Percentiles rank a stretch among this genome's conserved stretches.
These are phyloP conservation scores for Pseudogymnoascus sp. DNA, from an alignment of 2,329 filamentous ascomycete species.

Conservation along the genomic window DNA sequence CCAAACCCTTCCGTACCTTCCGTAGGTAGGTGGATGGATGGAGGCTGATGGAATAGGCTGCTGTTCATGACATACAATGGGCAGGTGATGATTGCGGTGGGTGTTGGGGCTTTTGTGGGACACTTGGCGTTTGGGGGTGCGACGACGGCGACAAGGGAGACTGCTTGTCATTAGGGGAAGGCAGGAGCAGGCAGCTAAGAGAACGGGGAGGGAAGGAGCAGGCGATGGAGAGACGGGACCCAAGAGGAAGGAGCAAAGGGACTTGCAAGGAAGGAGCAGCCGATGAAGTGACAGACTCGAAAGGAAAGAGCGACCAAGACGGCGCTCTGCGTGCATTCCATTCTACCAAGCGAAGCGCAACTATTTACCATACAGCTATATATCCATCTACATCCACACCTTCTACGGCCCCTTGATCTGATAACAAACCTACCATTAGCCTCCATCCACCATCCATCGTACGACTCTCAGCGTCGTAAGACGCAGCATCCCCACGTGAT, in stretches of 20 bases:
- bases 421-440: not conserved
- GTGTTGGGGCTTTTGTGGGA: conserved; percentile 79
- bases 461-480: not conserved
- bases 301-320: not conserved
- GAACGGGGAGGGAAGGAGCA: not conserved
- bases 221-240: not conserved
- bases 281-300: not conserved
- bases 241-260: not conserved
- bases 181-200: not conserved
- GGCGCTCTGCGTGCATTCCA: not conserved
- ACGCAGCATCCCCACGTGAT: not conserved
- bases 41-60: conserved; percentile 52
- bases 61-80: conserved; percentile 99
- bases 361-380: not conserved
- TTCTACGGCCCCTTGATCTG: not conserved
- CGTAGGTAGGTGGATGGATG: not conserved
- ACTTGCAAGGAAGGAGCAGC: not conserved
- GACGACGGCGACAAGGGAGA: conserved; percentile 69
- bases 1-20: not conserved
- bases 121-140: conserved; percentile 73
- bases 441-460: not conserved
- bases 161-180: conserved; percentile 74
- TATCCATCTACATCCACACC: not conserved
- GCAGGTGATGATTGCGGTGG: conserved; percentile 90
- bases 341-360: not conserved